Base-by-base conservation (phyloP, 23 red algal species). In the Gracilaria gracilis region DNA sequence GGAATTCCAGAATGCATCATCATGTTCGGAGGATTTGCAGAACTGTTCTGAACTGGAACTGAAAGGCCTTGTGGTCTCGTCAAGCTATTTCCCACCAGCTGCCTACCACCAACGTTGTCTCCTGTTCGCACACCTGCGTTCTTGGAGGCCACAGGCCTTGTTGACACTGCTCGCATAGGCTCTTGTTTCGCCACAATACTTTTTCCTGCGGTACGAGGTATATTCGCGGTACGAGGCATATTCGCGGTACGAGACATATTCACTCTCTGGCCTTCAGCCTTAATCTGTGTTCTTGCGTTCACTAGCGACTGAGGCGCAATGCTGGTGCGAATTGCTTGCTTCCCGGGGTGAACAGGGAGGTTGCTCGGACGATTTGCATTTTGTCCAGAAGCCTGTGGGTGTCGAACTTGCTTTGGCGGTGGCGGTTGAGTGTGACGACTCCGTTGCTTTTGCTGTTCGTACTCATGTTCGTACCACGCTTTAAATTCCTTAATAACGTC, bases 401-500 rank as follows among this genome's bases (percentile, higher is more conserved):
- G 25, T 49, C 40, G 72, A 31, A 77, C 72, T 51, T 77, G 72
- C 11, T 50, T 77, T 20, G 20, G 72, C 31, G 6, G n/a, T 51
- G 35, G 40, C 12, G 4, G 39, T 28, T 74, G 69, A 38, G 36
- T 46, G 2, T 77, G 72, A 49, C 72, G 38, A 57, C 20, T 61
- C 23, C 80, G 39, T 40, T 83, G 78, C 36, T 61, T 83, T 33
- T 92, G 89, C 15, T 53, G 23, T 39, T 92, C 89, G 31, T 82
- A 92, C 39, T 92, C 79, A 24, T 71, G 69, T 49, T 92, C 79
- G 50, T 92, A 92, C 89, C 89, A 92, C 29, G 54, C 80, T 33
- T 92, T 92, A 76, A 92, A 92, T 0, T 92, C 89, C 9, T 48
- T 38, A 72, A 92, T 59, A 39, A 92, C 78, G 48, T 92, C 80